These are phyloP conservation scores for Prunus fruticosa DNA, from an alignment of 306 rosid genomes.

Conservation along the genomic window DNA sequence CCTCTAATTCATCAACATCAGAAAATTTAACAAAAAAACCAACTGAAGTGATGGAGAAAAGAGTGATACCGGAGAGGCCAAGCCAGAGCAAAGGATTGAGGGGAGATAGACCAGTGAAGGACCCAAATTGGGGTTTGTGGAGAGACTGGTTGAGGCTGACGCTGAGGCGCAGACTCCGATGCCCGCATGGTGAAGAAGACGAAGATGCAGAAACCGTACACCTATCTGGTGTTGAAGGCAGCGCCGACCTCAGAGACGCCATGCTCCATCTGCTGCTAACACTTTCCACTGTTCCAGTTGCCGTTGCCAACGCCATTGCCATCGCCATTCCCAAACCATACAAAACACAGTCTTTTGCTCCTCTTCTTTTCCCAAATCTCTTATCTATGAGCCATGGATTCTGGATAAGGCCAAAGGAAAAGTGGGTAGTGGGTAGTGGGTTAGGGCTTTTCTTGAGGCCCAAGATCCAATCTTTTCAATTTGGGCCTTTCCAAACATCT, in stretches of 20 bases:
- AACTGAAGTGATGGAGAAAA: not conserved
- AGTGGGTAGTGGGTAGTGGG: not conserved
- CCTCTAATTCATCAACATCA: not conserved
- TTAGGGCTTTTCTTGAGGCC: not conserved
- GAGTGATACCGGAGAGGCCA: slow-evolving; percentile 51
- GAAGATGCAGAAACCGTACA: slow-evolving; percentile 22
- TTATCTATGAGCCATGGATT: slow-evolving; percentile 4
- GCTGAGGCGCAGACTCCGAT: slow-evolving; percentile 16
- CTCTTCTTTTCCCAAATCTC: not conserved
- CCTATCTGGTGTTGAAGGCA: slow-evolving; percentile 39
- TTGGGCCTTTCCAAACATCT: not conserved
- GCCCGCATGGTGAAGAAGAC: slow-evolving; percentile 13
- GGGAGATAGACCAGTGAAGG: slow-evolving; percentile 67
- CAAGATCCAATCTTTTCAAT: not conserved
- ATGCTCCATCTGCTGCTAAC: slow-evolving; percentile 48
- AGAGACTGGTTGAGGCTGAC: slow-evolving; percentile 24
- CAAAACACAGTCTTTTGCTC: not conserved
- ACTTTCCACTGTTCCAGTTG: slow-evolving; percentile 12
- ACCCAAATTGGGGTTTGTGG: slow-evolving; percentile 38
- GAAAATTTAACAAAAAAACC: not conserved
- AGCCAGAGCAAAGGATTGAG: slow-evolving; percentile 26
- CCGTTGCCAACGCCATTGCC: slow-evolving; percentile 20
- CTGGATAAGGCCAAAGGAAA: not conserved
- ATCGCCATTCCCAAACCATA: slow-evolving; percentile 15
- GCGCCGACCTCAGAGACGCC: slow-evolving; percentile 58